Evolutionary conservation across 345 rosid species (phyloP).

Genomic region (Eucalyptus tenuipes): DNA sequence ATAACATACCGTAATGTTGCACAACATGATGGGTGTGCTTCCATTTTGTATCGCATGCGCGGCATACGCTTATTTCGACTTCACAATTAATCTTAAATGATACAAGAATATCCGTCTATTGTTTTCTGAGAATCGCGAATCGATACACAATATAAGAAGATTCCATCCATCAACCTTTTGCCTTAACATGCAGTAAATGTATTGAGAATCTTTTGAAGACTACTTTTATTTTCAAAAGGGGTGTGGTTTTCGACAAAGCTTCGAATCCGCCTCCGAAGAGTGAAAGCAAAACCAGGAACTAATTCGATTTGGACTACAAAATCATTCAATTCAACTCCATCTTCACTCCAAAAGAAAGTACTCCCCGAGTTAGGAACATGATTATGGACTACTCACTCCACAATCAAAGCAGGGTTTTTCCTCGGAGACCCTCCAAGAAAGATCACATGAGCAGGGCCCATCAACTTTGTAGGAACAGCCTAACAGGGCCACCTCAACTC

Average conservation of each 20-base stretch:
- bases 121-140: too few relatives aligned
- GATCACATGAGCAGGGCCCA: not conserved
- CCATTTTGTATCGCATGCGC: fast-evolving
- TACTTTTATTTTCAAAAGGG: not conserved
- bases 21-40: not conserved
- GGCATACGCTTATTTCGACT: not conserved
- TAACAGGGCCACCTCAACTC: not conserved
- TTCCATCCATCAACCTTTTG: too few relatives aligned
- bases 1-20: not conserved
- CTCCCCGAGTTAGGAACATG: not conserved
- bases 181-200: too few relatives aligned
- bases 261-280: fast-evolving
- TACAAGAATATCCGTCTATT: fast-evolving
- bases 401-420: not conserved
- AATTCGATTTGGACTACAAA: not conserved
- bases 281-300: fast-evolving
- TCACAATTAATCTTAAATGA: not conserved
- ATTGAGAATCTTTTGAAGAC: not conserved
- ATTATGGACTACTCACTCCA: not conserved
- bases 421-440: not conserved
- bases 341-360: not conserved
- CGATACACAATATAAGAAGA: too few relatives aligned
- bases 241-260: fast-evolving
- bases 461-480: not conserved
- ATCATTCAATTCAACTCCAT: not conserved